A percentile compares a stretch with the other conserved stretches of the same genome.
Evolutionary conservation across 2,329 filamentous ascomycete species (phyloP).

Genomic region (Macrophomina phaseolina): DNA sequence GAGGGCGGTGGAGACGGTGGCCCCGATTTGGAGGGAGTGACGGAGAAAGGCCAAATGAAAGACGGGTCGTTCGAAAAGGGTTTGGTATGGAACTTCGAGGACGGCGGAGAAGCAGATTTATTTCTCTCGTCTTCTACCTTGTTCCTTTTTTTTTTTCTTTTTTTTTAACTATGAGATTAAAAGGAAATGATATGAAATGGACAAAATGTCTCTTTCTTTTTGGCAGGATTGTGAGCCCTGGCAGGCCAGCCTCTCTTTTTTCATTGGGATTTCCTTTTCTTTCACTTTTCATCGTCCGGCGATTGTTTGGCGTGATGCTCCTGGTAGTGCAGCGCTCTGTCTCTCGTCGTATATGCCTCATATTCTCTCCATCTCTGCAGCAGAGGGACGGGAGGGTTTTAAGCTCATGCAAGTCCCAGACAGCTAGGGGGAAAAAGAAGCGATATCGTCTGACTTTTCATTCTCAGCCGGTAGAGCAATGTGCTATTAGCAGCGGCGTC

Average conservation of each 20-base stretch:
- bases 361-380: too few species aligned
- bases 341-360: too few species aligned
- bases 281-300: not conserved
- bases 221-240: not conserved
- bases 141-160: not conserved
- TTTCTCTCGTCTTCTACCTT: not conserved
- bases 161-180: not conserved
- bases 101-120: not conserved
- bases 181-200: not conserved
- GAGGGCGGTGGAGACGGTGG: constrained; percentile 84
- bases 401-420: too few species aligned
- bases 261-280: not conserved
- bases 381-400: too few species aligned
- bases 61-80: not conserved
- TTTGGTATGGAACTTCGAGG: not conserved
- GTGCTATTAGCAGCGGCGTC: too few species aligned
- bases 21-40: constrained; percentile 63
- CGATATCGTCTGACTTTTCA: too few species aligned
- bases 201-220: not conserved
- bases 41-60: not conserved
- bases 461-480: too few species aligned
- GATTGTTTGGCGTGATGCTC: too few species aligned
- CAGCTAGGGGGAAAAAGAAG: too few species aligned
- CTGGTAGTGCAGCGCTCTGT: too few species aligned
- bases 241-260: not conserved